Conservation (phyloP, 768 basidiomycete species). For the Amanita jacksonii region DNA sequence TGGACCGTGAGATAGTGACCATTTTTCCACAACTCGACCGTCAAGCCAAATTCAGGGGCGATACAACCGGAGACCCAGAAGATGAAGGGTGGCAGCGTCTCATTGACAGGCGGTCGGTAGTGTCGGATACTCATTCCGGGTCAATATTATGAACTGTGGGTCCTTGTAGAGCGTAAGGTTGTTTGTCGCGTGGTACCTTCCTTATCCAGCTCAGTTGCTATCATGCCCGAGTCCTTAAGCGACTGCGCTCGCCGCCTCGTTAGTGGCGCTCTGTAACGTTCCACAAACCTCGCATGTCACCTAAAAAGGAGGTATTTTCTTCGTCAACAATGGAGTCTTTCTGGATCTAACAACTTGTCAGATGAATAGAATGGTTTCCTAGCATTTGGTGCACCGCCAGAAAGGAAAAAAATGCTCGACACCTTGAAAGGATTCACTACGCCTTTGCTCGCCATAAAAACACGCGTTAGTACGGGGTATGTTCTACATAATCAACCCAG, state of each 20-base stretch:
- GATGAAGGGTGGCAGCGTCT: constrained; percentile 1
- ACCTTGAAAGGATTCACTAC: too few relatives aligned
- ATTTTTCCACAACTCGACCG: constrained; percentile 2
- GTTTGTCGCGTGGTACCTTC: too few relatives aligned
- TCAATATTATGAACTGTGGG: not conserved
- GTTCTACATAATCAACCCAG: too few relatives aligned
- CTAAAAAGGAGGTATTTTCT: not conserved
- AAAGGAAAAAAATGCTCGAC: too few relatives aligned
- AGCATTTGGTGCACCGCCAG: too few relatives aligned
- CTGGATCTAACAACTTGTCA: not conserved
- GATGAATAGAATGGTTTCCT: not conserved
- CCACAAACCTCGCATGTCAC: too few relatives aligned
- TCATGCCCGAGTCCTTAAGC: too few relatives aligned
- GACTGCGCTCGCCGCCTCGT: too few relatives aligned
- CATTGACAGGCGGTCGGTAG: not conserved
- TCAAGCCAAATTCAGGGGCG: not conserved
- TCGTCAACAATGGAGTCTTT: not conserved
- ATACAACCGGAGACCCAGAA: not conserved
- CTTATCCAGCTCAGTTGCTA: too few relatives aligned
- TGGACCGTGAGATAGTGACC: constrained; percentile 3
- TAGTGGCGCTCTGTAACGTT: too few relatives aligned
- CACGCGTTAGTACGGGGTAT: too few relatives aligned
- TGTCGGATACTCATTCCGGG: not conserved
- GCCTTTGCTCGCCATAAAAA: too few relatives aligned
- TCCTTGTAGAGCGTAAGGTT: not conserved